phyloP scores from a whole-genome alignment of 2,329 filamentous ascomycete genomes.

The Venturia nashicola region DNA sequence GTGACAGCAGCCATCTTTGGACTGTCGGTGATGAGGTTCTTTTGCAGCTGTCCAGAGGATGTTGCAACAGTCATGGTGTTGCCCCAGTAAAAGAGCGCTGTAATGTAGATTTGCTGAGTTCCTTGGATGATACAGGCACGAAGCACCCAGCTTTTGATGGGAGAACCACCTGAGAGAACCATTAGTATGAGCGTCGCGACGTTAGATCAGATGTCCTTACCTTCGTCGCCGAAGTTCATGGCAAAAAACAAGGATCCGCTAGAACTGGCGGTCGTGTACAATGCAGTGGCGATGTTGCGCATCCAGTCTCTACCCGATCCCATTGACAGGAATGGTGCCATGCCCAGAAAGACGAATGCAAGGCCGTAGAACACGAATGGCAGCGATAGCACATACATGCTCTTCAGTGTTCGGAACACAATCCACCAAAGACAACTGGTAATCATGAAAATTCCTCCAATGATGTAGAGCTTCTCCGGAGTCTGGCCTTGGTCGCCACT shows the following conservation, averaged over 20 bases:
- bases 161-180: constrained; percentile 34
- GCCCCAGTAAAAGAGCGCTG: constrained; percentile 57
- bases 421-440: constrained; percentile 52
- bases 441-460: constrained; percentile 46
- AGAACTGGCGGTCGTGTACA: constrained; percentile 51
- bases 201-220: neutral
- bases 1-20: constrained; percentile 10
- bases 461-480: constrained; percentile 46
- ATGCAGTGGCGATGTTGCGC: constrained; percentile 47
- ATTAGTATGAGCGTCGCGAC: neutral
- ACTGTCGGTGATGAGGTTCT: constrained; percentile 15
- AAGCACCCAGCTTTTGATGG: constrained; percentile 54
- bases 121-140: constrained; percentile 56
- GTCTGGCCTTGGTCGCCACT: constrained; percentile 51
- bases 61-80: constrained; percentile 33
- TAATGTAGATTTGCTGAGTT: constrained; percentile 53
- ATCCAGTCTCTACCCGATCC: constrained; percentile 36
- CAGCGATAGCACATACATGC: constrained; percentile 43
- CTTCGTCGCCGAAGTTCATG: constrained; percentile 54
- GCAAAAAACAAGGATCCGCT: constrained; percentile 54
- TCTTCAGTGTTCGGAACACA: constrained; percentile 45
- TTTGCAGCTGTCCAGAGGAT: constrained; percentile 32
- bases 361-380: constrained; percentile 52
- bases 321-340: constrained; percentile 41
- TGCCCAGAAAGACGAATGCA: constrained; percentile 49